Conservation (phyloP, 768 basidiomycete species). For the Xerocomus spinulosus region DNA sequence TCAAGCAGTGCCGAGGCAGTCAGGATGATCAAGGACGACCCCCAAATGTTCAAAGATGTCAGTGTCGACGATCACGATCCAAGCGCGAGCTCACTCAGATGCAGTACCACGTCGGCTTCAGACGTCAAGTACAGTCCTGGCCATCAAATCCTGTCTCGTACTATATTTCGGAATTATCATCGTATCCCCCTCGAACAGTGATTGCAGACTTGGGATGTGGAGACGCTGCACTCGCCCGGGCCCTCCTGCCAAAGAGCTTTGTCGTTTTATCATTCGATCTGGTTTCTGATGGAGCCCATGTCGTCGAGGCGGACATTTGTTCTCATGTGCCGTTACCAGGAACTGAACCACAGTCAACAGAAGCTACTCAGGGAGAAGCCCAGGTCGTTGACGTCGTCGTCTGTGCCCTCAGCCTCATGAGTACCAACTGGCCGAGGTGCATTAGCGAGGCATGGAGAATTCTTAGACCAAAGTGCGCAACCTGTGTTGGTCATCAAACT, state of each 20-base stretch:
- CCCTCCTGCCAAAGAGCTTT: slow-evolving; percentile 63
- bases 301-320: slow-evolving; percentile 90
- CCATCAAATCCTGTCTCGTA: slow-evolving; percentile 89
- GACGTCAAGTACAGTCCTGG: slow-evolving; percentile 89
- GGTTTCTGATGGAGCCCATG: slow-evolving; percentile 66
- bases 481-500: not conserved
- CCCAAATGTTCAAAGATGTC: slow-evolving; percentile 80
- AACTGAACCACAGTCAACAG: slow-evolving; percentile 44
- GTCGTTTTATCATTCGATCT: slow-evolving; percentile 78
- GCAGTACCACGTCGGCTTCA: slow-evolving; percentile 94
- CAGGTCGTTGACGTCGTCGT: slow-evolving; percentile 88
- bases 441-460: slow-evolving; percentile 88
- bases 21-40: slow-evolving; percentile 80
- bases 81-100: slow-evolving; percentile 10
- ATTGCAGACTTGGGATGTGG: slow-evolving; percentile 95
- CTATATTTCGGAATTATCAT: slow-evolving; percentile 62
- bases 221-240: slow-evolving; percentile 81
- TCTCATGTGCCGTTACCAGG: slow-evolving; percentile 80
- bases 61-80: slow-evolving; percentile 13
- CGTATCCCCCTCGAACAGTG: slow-evolving; percentile 62
- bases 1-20: slow-evolving; percentile 70
- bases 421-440: slow-evolving; percentile 91
- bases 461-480: slow-evolving; percentile 69
- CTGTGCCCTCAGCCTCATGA: slow-evolving; percentile 95
- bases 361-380: slow-evolving; percentile 48